Percentiles rank a stretch among this genome's conserved stretches.
Conservation (phyloP, 1,139 yeast species). For the Debaryomycetaceae sp. region DNA sequence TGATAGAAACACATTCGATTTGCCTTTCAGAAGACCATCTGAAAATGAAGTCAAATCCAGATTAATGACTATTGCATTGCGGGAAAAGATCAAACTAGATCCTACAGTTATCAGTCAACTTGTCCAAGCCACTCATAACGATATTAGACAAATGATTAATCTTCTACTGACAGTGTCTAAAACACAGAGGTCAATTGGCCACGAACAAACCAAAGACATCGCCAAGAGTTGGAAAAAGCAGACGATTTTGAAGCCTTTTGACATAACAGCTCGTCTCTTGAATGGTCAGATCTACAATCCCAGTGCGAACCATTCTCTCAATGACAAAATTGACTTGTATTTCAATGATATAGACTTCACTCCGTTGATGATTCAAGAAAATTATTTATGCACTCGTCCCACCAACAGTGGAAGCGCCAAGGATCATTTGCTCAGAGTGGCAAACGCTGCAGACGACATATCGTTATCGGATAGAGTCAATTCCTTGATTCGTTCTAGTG, state of each 20-base stretch:
- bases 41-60: constrained; percentile 79
- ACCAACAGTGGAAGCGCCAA: constrained; percentile 30
- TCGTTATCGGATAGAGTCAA: constrained; percentile 81
- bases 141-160: constrained; percentile 92
- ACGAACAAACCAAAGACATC: constrained; percentile 47
- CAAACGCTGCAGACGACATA: constrained; percentile 82
- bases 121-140: constrained; percentile 82
- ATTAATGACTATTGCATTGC: constrained; percentile 83
- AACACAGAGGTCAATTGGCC: constrained; percentile 61
- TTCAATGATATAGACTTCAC: constrained; percentile 94
- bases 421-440: constrained; percentile 60
- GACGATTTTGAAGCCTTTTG: constrained; percentile 88
- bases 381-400: constrained; percentile 70
- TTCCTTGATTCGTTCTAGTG: constrained; percentile 78
- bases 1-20: constrained; percentile 77
- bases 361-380: constrained; percentile 95
- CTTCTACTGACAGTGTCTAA: constrained; percentile 79
- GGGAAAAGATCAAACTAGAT: constrained; percentile 79
- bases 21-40: constrained; percentile 86
- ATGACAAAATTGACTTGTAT: constrained; percentile 83
- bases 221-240: constrained; percentile 83
- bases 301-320: constrained; percentile 52
- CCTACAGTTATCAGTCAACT: constrained; percentile 80
- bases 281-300: constrained; percentile 60
- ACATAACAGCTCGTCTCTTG: constrained; percentile 71